Conservation (phyloP, 345 rosid species). For the Aquilaria sinensis region DNA sequence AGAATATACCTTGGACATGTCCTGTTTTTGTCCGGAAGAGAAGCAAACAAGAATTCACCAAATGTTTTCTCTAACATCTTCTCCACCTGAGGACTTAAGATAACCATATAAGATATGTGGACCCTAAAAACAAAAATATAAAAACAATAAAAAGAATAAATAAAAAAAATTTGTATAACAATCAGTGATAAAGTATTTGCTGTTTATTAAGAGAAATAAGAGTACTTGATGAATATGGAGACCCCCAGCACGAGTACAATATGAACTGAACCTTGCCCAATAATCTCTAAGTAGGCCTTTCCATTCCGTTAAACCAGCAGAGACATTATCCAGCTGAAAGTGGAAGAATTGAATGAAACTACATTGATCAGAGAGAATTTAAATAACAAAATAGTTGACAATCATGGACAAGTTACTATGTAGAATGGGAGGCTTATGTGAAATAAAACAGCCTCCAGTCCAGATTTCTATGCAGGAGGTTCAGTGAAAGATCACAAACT, state of each 20-base stretch:
- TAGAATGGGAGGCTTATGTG: too few relatives aligned
- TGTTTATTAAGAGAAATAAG: slow-evolving; percentile 4
- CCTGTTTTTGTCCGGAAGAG: slow-evolving; percentile 64
- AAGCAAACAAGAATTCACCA: slow-evolving; percentile 71
- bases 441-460: too few relatives aligned
- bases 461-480: too few relatives aligned
- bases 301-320: slow-evolving; percentile 95
- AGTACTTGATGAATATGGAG: slow-evolving; percentile 79
- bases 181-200: background rate
- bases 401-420: too few relatives aligned
- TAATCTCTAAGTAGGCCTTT: slow-evolving; percentile 91
- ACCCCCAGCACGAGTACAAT: slow-evolving; percentile 55
- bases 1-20: slow-evolving; percentile 69
- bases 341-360: slow-evolving; percentile 5
- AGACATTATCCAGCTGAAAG: slow-evolving; percentile 94
- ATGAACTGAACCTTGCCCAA: slow-evolving; percentile 85
- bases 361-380: background rate
- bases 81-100: slow-evolving; percentile 66
- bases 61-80: slow-evolving; percentile 88
- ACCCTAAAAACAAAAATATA: background rate
- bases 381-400: background rate
- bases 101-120: background rate
- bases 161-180: background rate
- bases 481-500: too few relatives aligned
- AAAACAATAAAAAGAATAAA: slow-evolving; percentile 5